These are phyloP conservation scores for Trichoderma oligosporum DNA, from an alignment of 2,329 filamentous ascomycete species.

Conservation along the genomic window DNA sequence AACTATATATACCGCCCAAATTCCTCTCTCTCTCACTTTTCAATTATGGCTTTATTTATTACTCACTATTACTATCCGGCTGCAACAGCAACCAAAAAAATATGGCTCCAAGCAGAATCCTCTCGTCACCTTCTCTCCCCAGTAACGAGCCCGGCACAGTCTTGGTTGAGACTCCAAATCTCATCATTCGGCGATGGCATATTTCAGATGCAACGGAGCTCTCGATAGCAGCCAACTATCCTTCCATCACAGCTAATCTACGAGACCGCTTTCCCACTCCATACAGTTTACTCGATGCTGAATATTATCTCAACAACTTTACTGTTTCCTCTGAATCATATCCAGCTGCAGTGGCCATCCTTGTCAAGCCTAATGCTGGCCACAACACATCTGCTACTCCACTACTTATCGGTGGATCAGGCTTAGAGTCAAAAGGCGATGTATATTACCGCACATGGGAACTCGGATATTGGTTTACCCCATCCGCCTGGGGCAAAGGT, in stretches of 20 bases:
- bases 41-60: neutral
- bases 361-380: constrained; percentile 26
- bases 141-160: constrained; percentile 29
- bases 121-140: constrained; percentile 27
- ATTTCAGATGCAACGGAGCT: constrained; percentile 37
- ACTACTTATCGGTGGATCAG: constrained; percentile 39
- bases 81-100: neutral
- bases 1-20: neutral
- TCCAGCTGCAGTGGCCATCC: constrained; percentile 37
- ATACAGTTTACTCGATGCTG: constrained; percentile 40
- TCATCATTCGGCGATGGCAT: constrained; percentile 41
- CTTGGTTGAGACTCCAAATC: constrained; percentile 31
- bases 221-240: constrained; percentile 37
- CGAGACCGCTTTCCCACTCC: constrained; percentile 45
- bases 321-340: constrained; percentile 23
- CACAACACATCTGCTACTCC: constrained; percentile 27
- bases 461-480: constrained; percentile 47
- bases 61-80: neutral
- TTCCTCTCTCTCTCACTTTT: neutral
- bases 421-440: constrained; percentile 36
- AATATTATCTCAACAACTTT: constrained; percentile 33
- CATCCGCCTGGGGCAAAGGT: constrained; percentile 43
- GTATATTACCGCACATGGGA: constrained; percentile 43
- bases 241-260: constrained; percentile 37
- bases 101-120: constrained; percentile 14